phyloP scores from a whole-genome alignment of 495 filamentous ascomycete genomes.

The Penicilliopsis zonata region DNA sequence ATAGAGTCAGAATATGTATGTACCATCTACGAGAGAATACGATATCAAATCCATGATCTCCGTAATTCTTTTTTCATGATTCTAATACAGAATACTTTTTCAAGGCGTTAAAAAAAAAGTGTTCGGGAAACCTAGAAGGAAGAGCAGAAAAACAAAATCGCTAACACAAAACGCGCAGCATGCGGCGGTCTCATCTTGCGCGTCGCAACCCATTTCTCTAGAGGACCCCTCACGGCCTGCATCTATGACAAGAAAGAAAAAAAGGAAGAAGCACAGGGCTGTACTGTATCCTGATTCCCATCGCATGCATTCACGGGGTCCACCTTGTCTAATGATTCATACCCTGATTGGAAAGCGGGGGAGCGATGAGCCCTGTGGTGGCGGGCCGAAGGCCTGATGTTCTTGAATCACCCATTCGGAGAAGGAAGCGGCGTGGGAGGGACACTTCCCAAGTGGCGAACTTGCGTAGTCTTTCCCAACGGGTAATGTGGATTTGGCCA shows the following conservation, averaged over 20 bases:
- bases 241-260: constrained; percentile 12
- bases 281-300: constrained; percentile 5
- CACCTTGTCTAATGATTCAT: constrained; percentile 16
- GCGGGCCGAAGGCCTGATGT: constrained; percentile 7
- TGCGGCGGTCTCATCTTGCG: constrained; percentile 20
- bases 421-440: neutral
- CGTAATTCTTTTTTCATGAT: constrained; percentile 31
- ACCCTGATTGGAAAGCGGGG: constrained; percentile 10
- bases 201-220: constrained; percentile 22
- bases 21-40: too few relatives aligned
- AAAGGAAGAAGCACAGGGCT: constrained; percentile 3
- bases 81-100: constrained; percentile 23
- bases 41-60: constrained; percentile 14
- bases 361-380: constrained; percentile 4
- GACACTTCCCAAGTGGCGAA: constrained; percentile 1
- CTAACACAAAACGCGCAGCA: constrained; percentile 18
- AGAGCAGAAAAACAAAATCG: constrained; percentile 27
- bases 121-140: constrained; percentile 26
- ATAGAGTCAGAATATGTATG: too few relatives aligned
- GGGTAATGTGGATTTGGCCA: neutral
- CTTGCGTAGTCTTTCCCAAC: constrained; percentile 1
- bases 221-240: constrained; percentile 9
- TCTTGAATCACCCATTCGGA: constrained; percentile 3
- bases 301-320: constrained; percentile 4
- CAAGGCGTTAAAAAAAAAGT: constrained; percentile 14